Evolutionary conservation across 495 filamentous ascomycete species (phyloP).

Genomic region (Hyphodiscus hymeniophilus): DNA sequence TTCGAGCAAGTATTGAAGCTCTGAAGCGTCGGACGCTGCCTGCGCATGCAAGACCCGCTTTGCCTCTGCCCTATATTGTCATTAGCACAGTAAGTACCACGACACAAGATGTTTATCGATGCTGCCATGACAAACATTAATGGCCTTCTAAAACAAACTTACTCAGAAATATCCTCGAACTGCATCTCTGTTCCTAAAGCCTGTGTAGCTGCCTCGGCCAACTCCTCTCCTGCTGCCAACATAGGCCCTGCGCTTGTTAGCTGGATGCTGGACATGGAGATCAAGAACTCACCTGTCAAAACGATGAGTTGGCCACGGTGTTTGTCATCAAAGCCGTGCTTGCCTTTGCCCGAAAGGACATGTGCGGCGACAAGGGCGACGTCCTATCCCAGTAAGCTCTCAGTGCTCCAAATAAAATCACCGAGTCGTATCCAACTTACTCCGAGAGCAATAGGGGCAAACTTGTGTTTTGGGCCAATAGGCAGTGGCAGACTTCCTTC

Average conservation of each 20-base stretch:
- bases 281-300: constrained; percentile 33
- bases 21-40: constrained; percentile 34
- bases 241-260: constrained; percentile 32
- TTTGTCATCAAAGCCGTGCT: constrained; percentile 45
- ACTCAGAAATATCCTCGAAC: constrained; percentile 48
- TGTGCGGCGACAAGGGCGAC: constrained; percentile 43
- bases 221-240: constrained; percentile 41
- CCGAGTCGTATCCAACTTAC: constrained; percentile 24
- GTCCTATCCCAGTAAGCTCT: constrained; percentile 24
- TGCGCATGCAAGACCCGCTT: constrained; percentile 36
- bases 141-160: constrained; percentile 30
- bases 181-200: constrained; percentile 27
- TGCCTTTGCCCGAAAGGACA: constrained; percentile 42
- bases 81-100: too few species aligned
- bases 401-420: too few species aligned
- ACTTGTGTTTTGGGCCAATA: constrained; percentile 42
- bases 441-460: constrained; percentile 43
- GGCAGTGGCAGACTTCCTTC: constrained; percentile 41
- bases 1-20: constrained; percentile 46
- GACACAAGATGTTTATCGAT: too few species aligned
- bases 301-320: constrained; percentile 49
- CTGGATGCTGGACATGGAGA: constrained; percentile 1
- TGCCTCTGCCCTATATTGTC: too few species aligned
- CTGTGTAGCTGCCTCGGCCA: constrained; percentile 41
- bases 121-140: too few species aligned